Percentiles rank a stretch among this genome's conserved stretches.
Conservation (phyloP, 2,329 filamentous ascomycete species). For the Phaeosphaeria sp. region DNA sequence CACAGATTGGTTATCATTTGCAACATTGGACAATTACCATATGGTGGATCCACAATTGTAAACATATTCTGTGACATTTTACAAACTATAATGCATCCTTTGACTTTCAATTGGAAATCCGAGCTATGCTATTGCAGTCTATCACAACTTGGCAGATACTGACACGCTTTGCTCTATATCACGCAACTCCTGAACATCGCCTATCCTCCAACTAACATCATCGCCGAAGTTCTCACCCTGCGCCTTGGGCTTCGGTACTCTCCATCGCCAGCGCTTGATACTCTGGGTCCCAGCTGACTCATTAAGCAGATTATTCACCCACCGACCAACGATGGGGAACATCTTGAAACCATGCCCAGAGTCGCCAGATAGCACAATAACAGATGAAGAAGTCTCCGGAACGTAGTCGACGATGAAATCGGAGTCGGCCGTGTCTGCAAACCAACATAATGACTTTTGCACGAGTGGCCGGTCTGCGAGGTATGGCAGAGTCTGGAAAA, state of each 20-base stretch:
- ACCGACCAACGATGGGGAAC: constrained; percentile 66
- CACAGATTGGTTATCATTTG: constrained; percentile 57
- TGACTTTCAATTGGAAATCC: not conserved
- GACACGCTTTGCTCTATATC: constrained; percentile 19
- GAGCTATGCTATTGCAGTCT: not conserved
- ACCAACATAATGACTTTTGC: constrained; percentile 67
- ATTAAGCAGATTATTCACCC: constrained; percentile 58
- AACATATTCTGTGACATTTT: not conserved
- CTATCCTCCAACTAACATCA: constrained; percentile 58
- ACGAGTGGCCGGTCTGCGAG: constrained; percentile 65
- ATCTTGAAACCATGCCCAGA: constrained; percentile 70
- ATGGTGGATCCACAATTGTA: constrained; percentile 21
- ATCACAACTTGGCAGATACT: constrained; percentile 24
- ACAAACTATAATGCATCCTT: not conserved
- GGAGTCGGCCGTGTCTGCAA: constrained; percentile 66
- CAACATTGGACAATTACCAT: constrained; percentile 52
- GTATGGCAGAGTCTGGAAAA: constrained; percentile 60
- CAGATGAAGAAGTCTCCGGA: constrained; percentile 54
- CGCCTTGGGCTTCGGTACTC: constrained; percentile 36
- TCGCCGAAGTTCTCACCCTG: constrained; percentile 40
- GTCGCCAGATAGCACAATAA: constrained; percentile 64
- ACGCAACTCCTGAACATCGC: constrained; percentile 36
- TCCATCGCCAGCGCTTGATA: constrained; percentile 61
- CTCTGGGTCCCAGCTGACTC: constrained; percentile 50
- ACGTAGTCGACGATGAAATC: constrained; percentile 68